phyloP scores from a whole-genome alignment of 2,329 filamentous ascomycete genomes.

The Hawksworthiomyces lignivorus region DNA sequence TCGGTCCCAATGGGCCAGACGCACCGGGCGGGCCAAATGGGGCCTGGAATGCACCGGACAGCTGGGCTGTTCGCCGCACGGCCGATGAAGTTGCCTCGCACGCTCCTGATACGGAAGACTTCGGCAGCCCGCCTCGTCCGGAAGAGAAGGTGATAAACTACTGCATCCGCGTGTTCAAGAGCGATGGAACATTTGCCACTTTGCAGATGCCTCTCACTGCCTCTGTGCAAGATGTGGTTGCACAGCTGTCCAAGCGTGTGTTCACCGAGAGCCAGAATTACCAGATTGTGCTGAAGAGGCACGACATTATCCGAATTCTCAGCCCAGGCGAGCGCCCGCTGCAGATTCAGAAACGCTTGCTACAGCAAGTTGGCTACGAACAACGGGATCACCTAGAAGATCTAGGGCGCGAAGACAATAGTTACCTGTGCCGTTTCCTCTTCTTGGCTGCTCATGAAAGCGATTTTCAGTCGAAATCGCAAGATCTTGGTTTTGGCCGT shows the following conservation, averaged over 20 bases:
- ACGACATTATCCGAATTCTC: slow-evolving; percentile 79
- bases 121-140: slow-evolving; percentile 56
- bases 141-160: slow-evolving; percentile 72
- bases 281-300: slow-evolving; percentile 90
- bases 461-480: slow-evolving; percentile 64
- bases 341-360: slow-evolving; percentile 80
- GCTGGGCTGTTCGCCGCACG: slow-evolving; percentile 80
- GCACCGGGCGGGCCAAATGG: slow-evolving; percentile 36
- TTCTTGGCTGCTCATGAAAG: slow-evolving; percentile 86
- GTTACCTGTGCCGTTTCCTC: slow-evolving; percentile 91
- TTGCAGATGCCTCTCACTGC: slow-evolving; percentile 78
- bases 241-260: slow-evolving; percentile 90
- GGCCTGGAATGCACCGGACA: slow-evolving; percentile 89
- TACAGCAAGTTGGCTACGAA: slow-evolving; percentile 88
- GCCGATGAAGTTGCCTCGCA: slow-evolving; percentile 56
- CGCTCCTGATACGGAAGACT: slow-evolving; percentile 58
- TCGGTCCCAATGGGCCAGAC: neutral
- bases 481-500: slow-evolving; percentile 75
- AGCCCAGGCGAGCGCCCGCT: slow-evolving; percentile 72
- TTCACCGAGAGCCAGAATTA: slow-evolving; percentile 91
- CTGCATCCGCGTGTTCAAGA: slow-evolving; percentile 91
- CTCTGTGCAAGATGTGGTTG: slow-evolving; percentile 77
- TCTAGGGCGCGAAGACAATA: slow-evolving; percentile 92
- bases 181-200: slow-evolving; percentile 89
- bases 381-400: slow-evolving; percentile 84